Evolutionary conservation across 2,329 filamentous ascomycete species (phyloP).

Genomic region (Stagonosporopsis vannaccii): DNA sequence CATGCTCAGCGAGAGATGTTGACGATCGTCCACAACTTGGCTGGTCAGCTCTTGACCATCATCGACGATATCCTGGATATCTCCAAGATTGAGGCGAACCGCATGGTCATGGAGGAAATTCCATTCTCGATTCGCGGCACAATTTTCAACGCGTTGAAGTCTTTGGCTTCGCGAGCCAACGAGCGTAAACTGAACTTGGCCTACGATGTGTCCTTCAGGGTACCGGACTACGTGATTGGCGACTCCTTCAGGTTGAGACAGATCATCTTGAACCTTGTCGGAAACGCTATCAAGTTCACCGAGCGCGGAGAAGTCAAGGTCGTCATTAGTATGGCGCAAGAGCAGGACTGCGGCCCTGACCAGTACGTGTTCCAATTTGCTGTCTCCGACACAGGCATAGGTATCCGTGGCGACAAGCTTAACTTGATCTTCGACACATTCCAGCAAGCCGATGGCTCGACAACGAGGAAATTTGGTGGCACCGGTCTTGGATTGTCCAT

Average conservation of each 20-base stretch:
- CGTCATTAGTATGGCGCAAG: constrained; percentile 78
- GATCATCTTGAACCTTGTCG: constrained; percentile 95
- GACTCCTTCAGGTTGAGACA: constrained; percentile 96
- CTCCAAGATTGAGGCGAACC: constrained; percentile 85
- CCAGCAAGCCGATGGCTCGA: constrained; percentile 97
- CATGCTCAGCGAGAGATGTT: constrained; percentile 98
- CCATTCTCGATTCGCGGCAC: constrained; percentile 93
- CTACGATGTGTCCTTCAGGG: constrained; percentile 90
- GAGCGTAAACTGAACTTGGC: constrained; percentile 93
- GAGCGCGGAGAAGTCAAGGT: constrained; percentile 96
- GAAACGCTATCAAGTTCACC: constrained; percentile 99
- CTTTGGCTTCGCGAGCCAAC: constrained; percentile 94
- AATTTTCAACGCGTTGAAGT: constrained; percentile 97
- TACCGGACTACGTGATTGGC: constrained; percentile 93
- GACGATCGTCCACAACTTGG: constrained; percentile 96
- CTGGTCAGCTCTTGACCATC: constrained; percentile 94
- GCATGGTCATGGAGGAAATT: constrained; percentile 98
- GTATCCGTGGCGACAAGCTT: constrained; percentile 93
- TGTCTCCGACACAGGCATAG: constrained; percentile 95
- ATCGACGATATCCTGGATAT: constrained; percentile 82
- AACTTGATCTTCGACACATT: constrained; percentile 99
- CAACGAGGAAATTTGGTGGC: constrained; percentile 93
- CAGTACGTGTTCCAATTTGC: constrained; percentile 96
- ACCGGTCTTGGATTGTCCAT: constrained; percentile 94
- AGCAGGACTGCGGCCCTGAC: constrained; percentile 70